Evolutionary conservation across 2,329 filamentous ascomycete genomes (phyloP).

Genomic region (Sporothrix dimorphospora): DNA sequence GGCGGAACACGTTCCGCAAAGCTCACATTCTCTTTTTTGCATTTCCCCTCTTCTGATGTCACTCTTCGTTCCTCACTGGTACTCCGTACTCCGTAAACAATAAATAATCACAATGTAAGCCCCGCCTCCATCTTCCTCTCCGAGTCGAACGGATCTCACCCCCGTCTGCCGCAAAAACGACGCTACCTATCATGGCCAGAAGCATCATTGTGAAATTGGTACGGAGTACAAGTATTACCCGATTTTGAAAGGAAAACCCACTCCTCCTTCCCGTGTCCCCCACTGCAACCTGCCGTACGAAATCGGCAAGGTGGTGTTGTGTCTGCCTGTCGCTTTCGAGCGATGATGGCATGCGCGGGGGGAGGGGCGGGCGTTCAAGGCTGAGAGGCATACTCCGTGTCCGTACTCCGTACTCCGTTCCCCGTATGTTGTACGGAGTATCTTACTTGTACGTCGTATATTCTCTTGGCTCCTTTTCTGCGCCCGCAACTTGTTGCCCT

Average conservation of each 20-base stretch:
- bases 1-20: not conserved
- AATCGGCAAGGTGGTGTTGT: not conserved
- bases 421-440: too few species aligned
- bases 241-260: not conserved
- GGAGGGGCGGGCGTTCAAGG: not conserved
- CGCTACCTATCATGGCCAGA: not conserved
- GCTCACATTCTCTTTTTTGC: too few species aligned
- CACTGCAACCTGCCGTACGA: not conserved
- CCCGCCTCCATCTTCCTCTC: not conserved
- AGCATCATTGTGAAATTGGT: not conserved
- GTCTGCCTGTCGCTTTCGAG: not conserved
- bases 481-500: not conserved
- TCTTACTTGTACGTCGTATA: too few species aligned
- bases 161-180: not conserved
- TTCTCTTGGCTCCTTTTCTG: not conserved
- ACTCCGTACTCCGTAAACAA: not conserved
- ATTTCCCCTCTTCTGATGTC: not conserved
- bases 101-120: not conserved
- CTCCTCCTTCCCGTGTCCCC: not conserved
- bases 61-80: not conserved
- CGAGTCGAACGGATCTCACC: not conserved
- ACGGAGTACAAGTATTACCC: too few species aligned
- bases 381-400: slow-evolving; percentile 3
- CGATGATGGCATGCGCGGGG: not conserved
- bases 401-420: too few species aligned